Percentiles rank a stretch among this genome's conserved stretches.
Evolutionary conservation across 169 alveolate species (phyloP).

Genomic region (Plasmodium adleri): DNA sequence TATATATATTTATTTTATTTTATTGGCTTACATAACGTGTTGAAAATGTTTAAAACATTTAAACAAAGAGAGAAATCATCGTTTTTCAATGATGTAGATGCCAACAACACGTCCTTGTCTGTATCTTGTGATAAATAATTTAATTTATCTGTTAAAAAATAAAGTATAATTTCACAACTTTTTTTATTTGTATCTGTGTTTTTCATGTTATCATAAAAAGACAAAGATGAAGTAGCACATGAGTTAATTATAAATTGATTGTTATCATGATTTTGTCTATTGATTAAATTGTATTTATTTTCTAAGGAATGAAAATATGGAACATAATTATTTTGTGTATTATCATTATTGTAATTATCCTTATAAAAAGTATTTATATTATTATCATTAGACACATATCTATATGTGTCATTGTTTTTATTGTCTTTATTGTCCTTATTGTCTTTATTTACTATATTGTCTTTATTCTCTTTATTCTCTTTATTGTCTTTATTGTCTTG

Average conservation of each 20-base stretch:
- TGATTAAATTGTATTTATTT: constrained; percentile 14
- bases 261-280: not conserved
- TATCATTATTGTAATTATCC: not conserved
- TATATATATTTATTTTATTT: not conserved
- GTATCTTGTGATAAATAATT: constrained; percentile 27
- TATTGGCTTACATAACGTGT: constrained; percentile 42
- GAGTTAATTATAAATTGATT: constrained; percentile 56
- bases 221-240: constrained; percentile 24
- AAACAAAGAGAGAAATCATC: constrained; percentile 51
- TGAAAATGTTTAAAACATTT: constrained; percentile 45
- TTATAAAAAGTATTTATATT: too few species aligned
- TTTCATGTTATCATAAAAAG: constrained; percentile 71
- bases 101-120: constrained; percentile 60
- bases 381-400: too few species aligned
- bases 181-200: constrained; percentile 49
- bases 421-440: too few species aligned
- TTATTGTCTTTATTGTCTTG: constrained; percentile 13
- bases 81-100: constrained; percentile 49
- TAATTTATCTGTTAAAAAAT: constrained; percentile 26
- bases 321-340: not conserved
- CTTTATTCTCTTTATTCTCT: not conserved
- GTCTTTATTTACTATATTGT: not conserved
- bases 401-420: too few species aligned
- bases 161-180: constrained; percentile 55
- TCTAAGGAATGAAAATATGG: constrained; percentile 48